phyloP scores from a whole-genome alignment of 2,329 filamentous ascomycete genomes.

The Epichloe sylvatica region DNA sequence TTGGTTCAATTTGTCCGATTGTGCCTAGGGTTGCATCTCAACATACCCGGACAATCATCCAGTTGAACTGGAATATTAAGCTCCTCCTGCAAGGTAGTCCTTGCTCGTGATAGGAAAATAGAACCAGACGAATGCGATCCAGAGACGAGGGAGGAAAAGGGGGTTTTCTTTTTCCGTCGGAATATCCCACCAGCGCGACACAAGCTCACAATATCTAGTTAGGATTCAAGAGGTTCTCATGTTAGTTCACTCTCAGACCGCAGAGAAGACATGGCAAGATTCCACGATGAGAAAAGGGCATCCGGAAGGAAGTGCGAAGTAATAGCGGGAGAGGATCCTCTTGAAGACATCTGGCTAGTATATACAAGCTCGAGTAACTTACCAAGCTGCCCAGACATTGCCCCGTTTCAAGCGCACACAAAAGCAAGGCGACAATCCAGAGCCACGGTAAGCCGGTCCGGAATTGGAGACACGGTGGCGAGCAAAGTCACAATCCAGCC shows the following conservation, averaged over 20 bases:
- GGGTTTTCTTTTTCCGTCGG: background rate
- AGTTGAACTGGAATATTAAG: background rate
- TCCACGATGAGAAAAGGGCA: background rate
- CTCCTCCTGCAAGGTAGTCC: no score
- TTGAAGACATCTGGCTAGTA: conserved; percentile 32
- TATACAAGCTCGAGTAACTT: conserved; percentile 39
- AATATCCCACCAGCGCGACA: background rate
- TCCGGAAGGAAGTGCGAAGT: background rate
- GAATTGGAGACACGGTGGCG: conserved; percentile 4
- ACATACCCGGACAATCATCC: background rate
- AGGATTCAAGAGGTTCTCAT: background rate
- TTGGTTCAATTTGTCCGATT: background rate
- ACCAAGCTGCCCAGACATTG: conserved; percentile 39
- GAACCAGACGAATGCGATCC: no score
- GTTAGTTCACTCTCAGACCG: conserved; percentile 1
- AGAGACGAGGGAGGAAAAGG: no score
- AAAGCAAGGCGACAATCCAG: conserved; percentile 9
- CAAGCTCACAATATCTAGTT: background rate
- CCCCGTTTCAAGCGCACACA: conserved; percentile 13
- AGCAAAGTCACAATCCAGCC: conserved; percentile 9
- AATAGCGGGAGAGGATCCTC: conserved; percentile 17
- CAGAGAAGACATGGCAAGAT: background rate
- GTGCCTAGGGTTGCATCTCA: no score
- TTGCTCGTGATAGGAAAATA: background rate
- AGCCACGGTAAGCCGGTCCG: conserved; percentile 6